Evolutionary conservation across 2,329 filamentous ascomycete genomes (phyloP), one percentile per base, ranked within the genome.

Genomic region (Ilyonectria mors-panacis): DNA sequence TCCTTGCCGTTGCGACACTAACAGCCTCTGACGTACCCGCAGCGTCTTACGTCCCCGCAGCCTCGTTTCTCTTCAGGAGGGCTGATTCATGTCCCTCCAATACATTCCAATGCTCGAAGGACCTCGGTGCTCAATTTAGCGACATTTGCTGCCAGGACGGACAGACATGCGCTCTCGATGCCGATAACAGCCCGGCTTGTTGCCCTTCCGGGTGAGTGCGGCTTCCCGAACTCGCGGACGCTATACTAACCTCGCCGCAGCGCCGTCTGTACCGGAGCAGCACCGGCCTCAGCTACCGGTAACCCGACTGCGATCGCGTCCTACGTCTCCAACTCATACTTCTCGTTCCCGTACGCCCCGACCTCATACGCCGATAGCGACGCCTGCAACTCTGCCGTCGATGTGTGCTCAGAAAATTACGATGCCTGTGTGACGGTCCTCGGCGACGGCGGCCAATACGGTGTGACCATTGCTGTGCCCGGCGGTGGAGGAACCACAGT

Each of bases 281-380:
- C 85, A n/a, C 84, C 85, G 2, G 75, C 77, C 17, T 78, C 79
- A 8, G 81, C 82, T 10, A 78, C 78, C 13, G 75, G 70, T 30
- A 77, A 33, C 70, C 79, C 81, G 13, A 81, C 82, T 3, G 77
- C 79, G 21, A 74, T 79, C 2, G 81, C 81, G 21, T 87, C 87
- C 37, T 89, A 84, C 74, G 87, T 91, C 19, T 78, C 83, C 47
- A 91, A 91, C 75, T 71, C 81, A 28, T 90, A 86, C 78, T 91
- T 90, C 76, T 84, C 86, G 12, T 91, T 90, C 76, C 89, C 89
- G 2, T 87, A 87, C 73, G 83, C 89, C 58, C 79, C 82, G 53
- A 88, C 86, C 1, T 83, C 83, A 13, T 89, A 88, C 68, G 75
- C 79, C 65, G 85, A 89, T 70, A 77, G 79, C 19, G 85, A 80